Percentiles rank a stretch among this genome's conserved stretches.
Conservation (phyloP, 2,329 filamentous ascomycete species). For the Graphilbum ipis-grandicollis region DNA sequence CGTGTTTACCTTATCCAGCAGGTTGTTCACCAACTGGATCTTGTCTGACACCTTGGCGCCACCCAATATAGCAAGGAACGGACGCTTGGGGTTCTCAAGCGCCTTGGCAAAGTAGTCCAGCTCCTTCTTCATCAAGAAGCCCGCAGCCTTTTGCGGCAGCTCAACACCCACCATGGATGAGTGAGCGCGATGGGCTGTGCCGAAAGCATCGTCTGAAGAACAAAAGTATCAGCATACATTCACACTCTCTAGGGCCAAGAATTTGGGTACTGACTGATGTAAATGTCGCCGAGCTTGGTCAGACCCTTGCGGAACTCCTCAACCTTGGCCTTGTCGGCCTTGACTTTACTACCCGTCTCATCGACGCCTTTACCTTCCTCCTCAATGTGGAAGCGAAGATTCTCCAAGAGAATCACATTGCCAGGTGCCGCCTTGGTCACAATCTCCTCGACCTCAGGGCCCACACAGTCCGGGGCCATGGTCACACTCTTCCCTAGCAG, state of each 20-base stretch:
- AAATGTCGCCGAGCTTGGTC: conserved; percentile 87
- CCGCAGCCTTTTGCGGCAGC: conserved; percentile 89
- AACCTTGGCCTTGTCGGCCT: conserved; percentile 88
- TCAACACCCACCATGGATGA: conserved; percentile 98
- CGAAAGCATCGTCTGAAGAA: conserved; percentile 84
- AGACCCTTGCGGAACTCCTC: conserved; percentile 88
- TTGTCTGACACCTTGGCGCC: conserved; percentile 99
- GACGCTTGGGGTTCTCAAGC: conserved; percentile 79
- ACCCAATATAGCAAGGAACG: conserved; percentile 96
- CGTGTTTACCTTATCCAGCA: conserved; percentile 94
- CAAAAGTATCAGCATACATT: not conserved
- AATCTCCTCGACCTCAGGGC: conserved; percentile 72
- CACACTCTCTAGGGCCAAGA: too few relatives aligned
- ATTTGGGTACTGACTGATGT: conserved; percentile 56
- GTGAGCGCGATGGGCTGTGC: conserved; percentile 94
- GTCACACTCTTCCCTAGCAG: conserved; percentile 68
- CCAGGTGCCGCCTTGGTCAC: conserved; percentile 71
- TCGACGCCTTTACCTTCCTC: conserved; percentile 96
- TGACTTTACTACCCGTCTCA: conserved; percentile 87
- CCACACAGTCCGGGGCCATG: conserved; percentile 82
- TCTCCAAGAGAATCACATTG: conserved; percentile 83
- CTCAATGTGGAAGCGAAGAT: conserved; percentile 94
- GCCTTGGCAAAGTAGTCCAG: conserved; percentile 98
- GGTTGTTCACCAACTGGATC: conserved; percentile 98
- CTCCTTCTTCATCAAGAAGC: conserved; percentile 99